Conservation (phyloP, 306 rosid species). For the Begonia fuchsioides region DNA sequence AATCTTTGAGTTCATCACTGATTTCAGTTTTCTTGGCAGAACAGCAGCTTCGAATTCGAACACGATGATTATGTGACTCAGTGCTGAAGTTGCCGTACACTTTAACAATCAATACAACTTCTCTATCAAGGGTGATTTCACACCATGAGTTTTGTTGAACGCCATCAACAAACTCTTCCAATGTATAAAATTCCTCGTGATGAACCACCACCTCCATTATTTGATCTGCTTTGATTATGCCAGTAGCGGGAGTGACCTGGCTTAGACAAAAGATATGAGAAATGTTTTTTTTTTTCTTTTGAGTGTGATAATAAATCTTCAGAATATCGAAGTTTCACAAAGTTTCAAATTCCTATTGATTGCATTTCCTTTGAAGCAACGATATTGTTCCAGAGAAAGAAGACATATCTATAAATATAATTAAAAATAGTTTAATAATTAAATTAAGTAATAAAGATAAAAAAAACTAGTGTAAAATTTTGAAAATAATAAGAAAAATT, state of each 20-base stretch:
- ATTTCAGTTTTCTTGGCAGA: constrained; percentile 29
- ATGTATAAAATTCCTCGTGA: constrained; percentile 65
- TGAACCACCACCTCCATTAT: constrained; percentile 74
- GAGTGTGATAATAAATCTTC: too few species aligned
- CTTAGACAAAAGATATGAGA: too few species aligned
- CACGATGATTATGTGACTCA: constrained; percentile 47
- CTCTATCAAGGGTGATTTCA: constrained; percentile 77
- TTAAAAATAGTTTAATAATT: too few species aligned
- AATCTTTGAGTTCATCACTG: constrained; percentile 19
- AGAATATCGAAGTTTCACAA: too few species aligned
- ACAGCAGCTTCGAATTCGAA: constrained; percentile 66
- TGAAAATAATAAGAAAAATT: too few species aligned
- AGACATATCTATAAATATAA: too few species aligned
- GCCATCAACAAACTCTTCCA: constrained; percentile 74
- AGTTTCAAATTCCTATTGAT: too few species aligned
- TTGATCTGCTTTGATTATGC: constrained; percentile 63
- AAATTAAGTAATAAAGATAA: too few species aligned
- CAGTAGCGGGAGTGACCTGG: constrained; percentile 76
- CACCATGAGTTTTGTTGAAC: constrained; percentile 77
- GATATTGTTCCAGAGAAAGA: too few species aligned
- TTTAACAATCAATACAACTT: constrained; percentile 63
- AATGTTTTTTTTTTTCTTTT: too few species aligned
- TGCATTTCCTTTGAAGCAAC: too few species aligned
- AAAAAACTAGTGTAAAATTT: too few species aligned
- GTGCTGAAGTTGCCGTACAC: constrained; percentile 44